Evolutionary conservation across 106 monocot species (phyloP), one percentile per base, ranked within the genome.

Genomic region (Dactylorhiza incarnata): DNA sequence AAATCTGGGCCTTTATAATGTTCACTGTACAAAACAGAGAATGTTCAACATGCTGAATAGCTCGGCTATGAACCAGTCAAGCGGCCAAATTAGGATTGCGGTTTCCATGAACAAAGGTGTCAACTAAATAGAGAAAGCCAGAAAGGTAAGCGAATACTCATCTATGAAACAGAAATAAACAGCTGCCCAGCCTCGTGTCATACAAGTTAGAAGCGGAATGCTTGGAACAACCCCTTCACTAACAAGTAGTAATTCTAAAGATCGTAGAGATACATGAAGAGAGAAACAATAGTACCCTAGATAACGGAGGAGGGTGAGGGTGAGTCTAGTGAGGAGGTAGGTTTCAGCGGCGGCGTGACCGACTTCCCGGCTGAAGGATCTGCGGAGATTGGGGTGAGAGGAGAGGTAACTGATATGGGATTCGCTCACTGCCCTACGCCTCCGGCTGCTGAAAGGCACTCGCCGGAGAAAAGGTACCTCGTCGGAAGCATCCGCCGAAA

Each of bases 341-440:
- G 96, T 96, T 84, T 96, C 96, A 6, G 92, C 82, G 43, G 96
- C 96, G 15, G 91, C 96, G 81, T 91, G 93, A 17, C 81, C 84
- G n/a, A 93, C 84, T 0, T 87, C 93, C 8, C 76, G 71, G 37
- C 97, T 72, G 68, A 92, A 86, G 3, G 89, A 90, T 10, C 82
- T 72, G 43, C 80, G 78, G 76, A 75, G 52, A 6, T 48, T 22
- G n/a, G 69, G 13, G 17, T 49, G 43, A 9, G 58, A 5, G 45
- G 55, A 61, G 14, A 50, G n/a, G 53, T 55, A 14, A 56, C 24
- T 47, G 22, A 53, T 49, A 5, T 76, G n/a, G 25, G 79, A 12
- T 9, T 79, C 87, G 26, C 80, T 79, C 45, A 68, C 54, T 48
- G 86, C 11, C 87, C 79, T 80, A 78, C 76, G 50, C 74, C 81